A percentile compares a stretch with the other conserved stretches of the same genome.
Conservation (phyloP, 1,284 basidiomycete genomes). For the Tremellales sp. region DNA sequence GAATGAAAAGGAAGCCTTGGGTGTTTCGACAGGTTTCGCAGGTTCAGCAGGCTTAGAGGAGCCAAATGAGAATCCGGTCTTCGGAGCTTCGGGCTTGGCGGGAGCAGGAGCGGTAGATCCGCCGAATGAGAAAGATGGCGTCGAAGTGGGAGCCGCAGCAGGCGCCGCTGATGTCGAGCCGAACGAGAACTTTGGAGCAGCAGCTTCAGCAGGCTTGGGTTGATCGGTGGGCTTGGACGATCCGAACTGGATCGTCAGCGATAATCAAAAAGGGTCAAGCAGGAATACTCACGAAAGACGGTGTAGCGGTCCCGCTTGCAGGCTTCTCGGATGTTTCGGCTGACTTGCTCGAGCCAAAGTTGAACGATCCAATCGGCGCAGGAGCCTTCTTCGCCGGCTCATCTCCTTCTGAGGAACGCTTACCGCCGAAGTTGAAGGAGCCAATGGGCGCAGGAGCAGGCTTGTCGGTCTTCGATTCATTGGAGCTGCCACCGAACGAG, state of each 20-base stretch:
- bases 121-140: conserved; percentile 10
- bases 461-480: not conserved
- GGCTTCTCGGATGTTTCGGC: conserved; percentile 15
- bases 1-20: conserved; percentile 15
- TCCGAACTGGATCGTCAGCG: conserved; percentile 5
- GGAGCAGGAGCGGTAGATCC: conserved; percentile 3
- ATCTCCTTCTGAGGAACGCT: not conserved
- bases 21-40: conserved; percentile 5
- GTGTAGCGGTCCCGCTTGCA: conserved; percentile 2
- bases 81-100: conserved; percentile 11
- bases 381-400: not conserved
- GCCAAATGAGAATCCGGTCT: conserved; percentile 21
- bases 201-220: conserved; percentile 14
- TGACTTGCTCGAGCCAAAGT: conserved; percentile 3
- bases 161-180: conserved; percentile 10
- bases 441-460: conserved; percentile 1
- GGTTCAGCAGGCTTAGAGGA: conserved; percentile 7
- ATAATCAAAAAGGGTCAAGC: conserved; percentile 9
- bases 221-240: conserved; percentile 8
- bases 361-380: conserved; percentile 1
- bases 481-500: not conserved
- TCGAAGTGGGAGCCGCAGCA: conserved; percentile 1
- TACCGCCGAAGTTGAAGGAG: conserved; percentile 1
- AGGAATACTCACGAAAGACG: conserved; percentile 6
- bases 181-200: conserved; percentile 25